Base-by-base conservation (phyloP, 352 stramenopile genomes). In the Globisporangium iwayamae region DNA sequence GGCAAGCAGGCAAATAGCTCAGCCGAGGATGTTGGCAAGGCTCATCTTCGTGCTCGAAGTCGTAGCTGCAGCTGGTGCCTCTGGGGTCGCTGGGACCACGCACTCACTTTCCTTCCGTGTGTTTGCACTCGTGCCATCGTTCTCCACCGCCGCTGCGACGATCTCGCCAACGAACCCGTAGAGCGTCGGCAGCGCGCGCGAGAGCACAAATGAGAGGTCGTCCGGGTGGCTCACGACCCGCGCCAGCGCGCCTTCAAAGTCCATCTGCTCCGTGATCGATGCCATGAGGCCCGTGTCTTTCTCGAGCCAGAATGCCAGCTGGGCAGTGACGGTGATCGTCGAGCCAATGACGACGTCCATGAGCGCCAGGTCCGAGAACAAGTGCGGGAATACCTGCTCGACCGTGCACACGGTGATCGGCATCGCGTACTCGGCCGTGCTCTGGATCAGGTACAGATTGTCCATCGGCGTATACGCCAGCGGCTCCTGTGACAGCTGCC, bases 261-360 rank as follows among this genome's bases (percentile, higher is more conserved):
- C 32, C 62, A 67, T 67, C 20, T 46, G 28, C 43, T 67, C 62
- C n/a, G 39, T 56, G 30, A 67, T 60, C 14, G 43, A 60, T 20
- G 51, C 52, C 30, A 67, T 46, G 2, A 34, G 53, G 8, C 62
- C 62, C 0, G 62, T 56, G 22, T 57, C 56, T 18, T 50, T 67
- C 30, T 67, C 62, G 34, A 67, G 32, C 30, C 54, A 60, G 39
- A 60, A 60, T 5, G 54, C 48, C n/a, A 60, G 54, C 54, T 60
- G 54, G 4, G 54, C 54, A 0, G 16, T 20, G n/a, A 60, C 54
- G 1, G n/a, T 30, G 54, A 60, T 45, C 36, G 36, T 50, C 54
- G 36, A 60, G 36, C 54, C 34, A 11, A 60, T 30, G 9, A 60
- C 18, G 7, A 46, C 28, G 34, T 60, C 54, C 54, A 60, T 60